Evolutionary conservation across 345 rosid species (phyloP).

Genomic region (Trapa incisa): DNA sequence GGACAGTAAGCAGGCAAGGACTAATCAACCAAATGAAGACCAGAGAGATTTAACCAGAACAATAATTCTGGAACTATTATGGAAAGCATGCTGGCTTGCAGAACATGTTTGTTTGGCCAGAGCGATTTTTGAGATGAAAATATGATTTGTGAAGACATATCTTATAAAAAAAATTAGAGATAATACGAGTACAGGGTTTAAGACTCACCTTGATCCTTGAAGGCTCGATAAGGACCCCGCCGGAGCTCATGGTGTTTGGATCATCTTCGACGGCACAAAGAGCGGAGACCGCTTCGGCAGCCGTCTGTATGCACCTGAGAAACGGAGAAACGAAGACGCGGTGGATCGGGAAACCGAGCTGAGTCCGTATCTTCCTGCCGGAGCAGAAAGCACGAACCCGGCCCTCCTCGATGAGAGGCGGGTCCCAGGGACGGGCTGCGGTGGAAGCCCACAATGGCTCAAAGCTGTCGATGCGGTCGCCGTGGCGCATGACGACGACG

Average conservation of each 20-base stretch:
- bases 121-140: neutral
- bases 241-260: slow-evolving; percentile 4
- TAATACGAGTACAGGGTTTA: neutral
- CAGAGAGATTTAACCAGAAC: neutral
- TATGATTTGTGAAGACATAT: neutral
- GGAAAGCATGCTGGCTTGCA: too few relatives aligned
- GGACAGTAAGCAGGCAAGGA: neutral
- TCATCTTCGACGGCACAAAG: slow-evolving; percentile 15
- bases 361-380: slow-evolving; percentile 17
- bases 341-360: slow-evolving; percentile 17
- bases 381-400: slow-evolving; percentile 14
- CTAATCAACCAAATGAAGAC: neutral
- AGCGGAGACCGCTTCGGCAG: slow-evolving; percentile 15
- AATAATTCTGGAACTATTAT: neutral
- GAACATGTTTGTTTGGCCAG: neutral
- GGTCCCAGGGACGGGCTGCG: slow-evolving; percentile 18
- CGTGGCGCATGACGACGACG: slow-evolving; percentile 20
- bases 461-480: slow-evolving; percentile 18
- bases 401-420: slow-evolving; percentile 15
- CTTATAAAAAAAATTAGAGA: neutral
- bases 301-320: slow-evolving; percentile 17
- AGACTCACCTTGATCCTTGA: slow-evolving; percentile 13
- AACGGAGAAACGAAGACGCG: slow-evolving; percentile 19
- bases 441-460: slow-evolving; percentile 17
- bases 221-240: slow-evolving; percentile 11